Conservation (phyloP, 1,284 basidiomycete genomes). For the Paramarasmius palmivorus region DNA sequence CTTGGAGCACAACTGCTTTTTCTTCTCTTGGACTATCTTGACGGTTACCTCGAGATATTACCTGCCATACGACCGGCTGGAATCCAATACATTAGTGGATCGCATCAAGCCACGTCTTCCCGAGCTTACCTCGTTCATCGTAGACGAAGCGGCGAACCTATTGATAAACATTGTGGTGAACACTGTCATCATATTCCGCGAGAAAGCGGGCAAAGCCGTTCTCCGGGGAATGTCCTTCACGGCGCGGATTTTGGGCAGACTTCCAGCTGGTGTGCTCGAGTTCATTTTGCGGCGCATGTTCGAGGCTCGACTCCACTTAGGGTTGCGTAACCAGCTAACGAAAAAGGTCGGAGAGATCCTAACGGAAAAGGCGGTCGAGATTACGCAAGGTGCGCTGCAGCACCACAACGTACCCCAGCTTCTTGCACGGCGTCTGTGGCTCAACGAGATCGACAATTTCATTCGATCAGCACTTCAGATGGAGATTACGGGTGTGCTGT, state of each 20-base stretch:
- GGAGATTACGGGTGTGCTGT: neutral
- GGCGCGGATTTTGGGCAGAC: too few relatives aligned
- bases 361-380: too few relatives aligned
- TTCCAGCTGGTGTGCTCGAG: too few relatives aligned
- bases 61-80: neutral
- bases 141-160: neutral
- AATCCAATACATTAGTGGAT: neutral
- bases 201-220: too few relatives aligned
- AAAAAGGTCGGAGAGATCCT: too few relatives aligned
- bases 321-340: too few relatives aligned
- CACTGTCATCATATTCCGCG: too few relatives aligned
- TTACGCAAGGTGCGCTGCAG: neutral
- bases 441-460: neutral
- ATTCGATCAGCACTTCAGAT: neutral
- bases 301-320: too few relatives aligned
- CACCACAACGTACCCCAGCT: neutral
- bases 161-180: too few relatives aligned
- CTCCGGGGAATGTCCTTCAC: too few relatives aligned
- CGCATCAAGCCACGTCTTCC: too few relatives aligned
- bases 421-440: neutral
- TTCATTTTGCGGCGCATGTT: too few relatives aligned
- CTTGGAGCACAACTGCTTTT: slow-evolving; percentile 3
- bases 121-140: neutral
- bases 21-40: slow-evolving; percentile 5
- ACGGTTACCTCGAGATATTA: neutral